Evolutionary conservation across 306 rosid species (phyloP), one percentile per base, ranked within the genome.

Genomic region (Oemleria cerasiformis): DNA sequence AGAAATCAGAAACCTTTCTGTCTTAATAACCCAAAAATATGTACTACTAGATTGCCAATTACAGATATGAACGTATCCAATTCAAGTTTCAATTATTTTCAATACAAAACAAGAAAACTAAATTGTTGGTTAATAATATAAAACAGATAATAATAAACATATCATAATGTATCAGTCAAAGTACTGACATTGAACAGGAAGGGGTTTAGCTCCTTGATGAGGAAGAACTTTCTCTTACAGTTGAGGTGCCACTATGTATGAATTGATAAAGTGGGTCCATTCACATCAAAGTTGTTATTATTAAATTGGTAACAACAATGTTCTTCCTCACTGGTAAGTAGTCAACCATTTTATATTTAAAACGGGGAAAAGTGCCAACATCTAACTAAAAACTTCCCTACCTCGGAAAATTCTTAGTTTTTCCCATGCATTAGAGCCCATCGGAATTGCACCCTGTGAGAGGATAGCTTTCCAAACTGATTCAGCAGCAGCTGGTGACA

Each of bases 371-470:
- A 36, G 34, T 34, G 30, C 36, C 41, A 8, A 36, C 45, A 23
- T 65, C 70, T 15, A 25, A 25, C 5, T 17, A 4, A 67, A 51
- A 23, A 64, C 77, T 48, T 64, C 17, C 55, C 44, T 78, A 93
- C 98, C 98, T 70, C 50, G 87, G 62, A 83, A 70, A 78, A 93
- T 83, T 82, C 98, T 78, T 67, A 90, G 84, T 47, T 77, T 90
- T 83, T 93, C 93, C 98, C 98, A 93, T 54, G 88, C 87, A 72
- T 78, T 81, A 76, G 96, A 81, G 60, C 98, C 98, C 94, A 93
- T 85, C 39, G 96, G 88, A 6, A 82, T 72, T 63, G 94, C 96
- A 70, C 97, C 96, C 75, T 80, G 88, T 65, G 88, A 70, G 65
- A 88, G 90, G 75, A 93, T 75, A 58, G 90, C 80, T 84, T 84